These are phyloP conservation scores for Acorus gramineus DNA, from an alignment of 106 monocot genomes.

Conservation along the genomic window DNA sequence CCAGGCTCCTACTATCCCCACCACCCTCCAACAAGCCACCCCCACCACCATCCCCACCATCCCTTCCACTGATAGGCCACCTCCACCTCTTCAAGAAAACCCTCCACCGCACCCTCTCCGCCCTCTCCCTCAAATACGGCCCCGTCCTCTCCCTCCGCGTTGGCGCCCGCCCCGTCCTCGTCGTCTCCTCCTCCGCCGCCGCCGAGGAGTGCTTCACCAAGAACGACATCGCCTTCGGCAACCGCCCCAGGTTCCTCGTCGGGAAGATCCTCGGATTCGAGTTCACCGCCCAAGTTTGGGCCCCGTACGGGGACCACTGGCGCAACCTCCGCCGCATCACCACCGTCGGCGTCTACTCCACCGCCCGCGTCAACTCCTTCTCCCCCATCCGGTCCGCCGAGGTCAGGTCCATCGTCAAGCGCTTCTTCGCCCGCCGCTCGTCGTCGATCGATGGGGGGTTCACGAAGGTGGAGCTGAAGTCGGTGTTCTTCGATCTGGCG, in stretches of 20 bases:
- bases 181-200: not conserved
- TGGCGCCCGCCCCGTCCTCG: not conserved
- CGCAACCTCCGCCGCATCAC: conserved; percentile 12
- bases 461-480: not conserved
- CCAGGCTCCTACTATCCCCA: too few species aligned
- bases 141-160: not conserved
- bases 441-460: not conserved
- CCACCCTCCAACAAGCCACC: too few species aligned
- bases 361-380: too few species aligned
- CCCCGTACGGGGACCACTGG: conserved; percentile 10
- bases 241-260: not conserved
- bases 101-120: not conserved
- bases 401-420: too few species aligned
- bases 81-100: not conserved
- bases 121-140: not conserved
- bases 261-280: not conserved
- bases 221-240: not conserved
- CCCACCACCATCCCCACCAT: not conserved
- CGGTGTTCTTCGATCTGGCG: not conserved
- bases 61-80: conserved; percentile 5
- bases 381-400: too few species aligned
- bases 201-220: not conserved
- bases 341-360: not conserved
- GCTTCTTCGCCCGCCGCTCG: not conserved
- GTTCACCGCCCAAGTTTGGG: not conserved